These are phyloP conservation scores for Colletotrichum kahawae DNA, from an alignment of 2,329 filamentous ascomycete species.

Conservation along the genomic window DNA sequence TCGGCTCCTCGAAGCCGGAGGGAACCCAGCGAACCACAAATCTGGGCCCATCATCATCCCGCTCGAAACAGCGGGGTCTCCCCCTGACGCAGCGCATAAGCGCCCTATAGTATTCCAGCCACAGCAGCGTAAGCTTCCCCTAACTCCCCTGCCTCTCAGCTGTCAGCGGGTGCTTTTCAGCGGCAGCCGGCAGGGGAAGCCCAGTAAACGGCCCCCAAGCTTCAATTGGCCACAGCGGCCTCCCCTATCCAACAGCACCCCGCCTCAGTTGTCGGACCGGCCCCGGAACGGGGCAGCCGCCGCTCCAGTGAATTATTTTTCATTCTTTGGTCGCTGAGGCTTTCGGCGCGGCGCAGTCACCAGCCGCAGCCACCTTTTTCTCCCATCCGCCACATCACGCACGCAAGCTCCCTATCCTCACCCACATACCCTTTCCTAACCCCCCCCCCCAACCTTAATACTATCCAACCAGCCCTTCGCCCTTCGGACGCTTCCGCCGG, in stretches of 20 bases:
- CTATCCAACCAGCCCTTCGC: background rate
- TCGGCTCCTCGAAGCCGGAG: background rate
- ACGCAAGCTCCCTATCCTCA: background rate
- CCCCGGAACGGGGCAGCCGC: conserved; percentile 1
- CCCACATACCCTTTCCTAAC: background rate
- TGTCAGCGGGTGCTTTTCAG: background rate
- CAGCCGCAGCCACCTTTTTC: background rate
- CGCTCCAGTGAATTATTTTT: background rate
- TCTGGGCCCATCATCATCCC: background rate
- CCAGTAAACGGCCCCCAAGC: background rate
- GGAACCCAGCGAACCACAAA: background rate
- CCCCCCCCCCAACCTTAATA: background rate
- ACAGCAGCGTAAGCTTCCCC: background rate
- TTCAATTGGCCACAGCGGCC: background rate
- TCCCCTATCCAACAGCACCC: background rate
- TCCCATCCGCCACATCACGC: conserved; percentile 17
- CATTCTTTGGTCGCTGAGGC: no score
- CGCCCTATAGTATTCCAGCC: background rate
- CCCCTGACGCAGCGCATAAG: background rate
- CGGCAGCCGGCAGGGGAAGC: background rate
- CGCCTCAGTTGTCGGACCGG: conserved; percentile 1
- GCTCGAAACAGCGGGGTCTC: background rate
- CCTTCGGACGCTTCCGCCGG: background rate
- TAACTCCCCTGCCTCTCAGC: background rate
- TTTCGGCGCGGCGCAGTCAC: background rate